Conservation (phyloP, 805 yeast genomes). For the Metschnikowia kunwiensis region DNA sequence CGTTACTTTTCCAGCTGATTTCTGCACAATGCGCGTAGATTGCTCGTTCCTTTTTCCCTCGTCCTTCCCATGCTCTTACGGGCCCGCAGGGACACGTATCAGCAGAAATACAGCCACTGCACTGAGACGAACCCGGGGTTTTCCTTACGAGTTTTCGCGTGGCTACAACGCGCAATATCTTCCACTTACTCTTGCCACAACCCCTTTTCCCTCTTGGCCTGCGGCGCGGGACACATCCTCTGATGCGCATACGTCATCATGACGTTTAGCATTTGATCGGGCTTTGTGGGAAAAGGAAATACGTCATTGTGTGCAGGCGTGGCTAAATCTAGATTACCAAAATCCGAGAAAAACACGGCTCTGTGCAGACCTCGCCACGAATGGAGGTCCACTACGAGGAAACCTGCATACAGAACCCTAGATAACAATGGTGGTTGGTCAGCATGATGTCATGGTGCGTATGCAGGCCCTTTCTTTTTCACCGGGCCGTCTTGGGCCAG, state of each 20-base stretch:
- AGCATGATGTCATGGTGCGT: constrained; percentile 7
- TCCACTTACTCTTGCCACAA: no score
- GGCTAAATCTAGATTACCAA: constrained; percentile 9
- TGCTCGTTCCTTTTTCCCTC: constrained; percentile 8
- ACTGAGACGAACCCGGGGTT: no score
- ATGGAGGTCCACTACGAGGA: constrained; percentile 5
- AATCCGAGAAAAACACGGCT: constrained; percentile 1
- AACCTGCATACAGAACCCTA: neutral
- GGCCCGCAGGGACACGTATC: neutral
- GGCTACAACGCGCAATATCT: no score
- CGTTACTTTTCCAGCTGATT: constrained; percentile 3
- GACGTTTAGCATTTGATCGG: constrained; percentile 3
- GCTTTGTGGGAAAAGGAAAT: neutral
- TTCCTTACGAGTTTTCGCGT: no score
- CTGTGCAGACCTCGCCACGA: constrained; percentile 5
- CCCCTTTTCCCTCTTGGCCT: no score
- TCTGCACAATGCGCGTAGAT: constrained; percentile 5
- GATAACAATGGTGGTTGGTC: neutral
- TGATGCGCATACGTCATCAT: constrained; percentile 11
- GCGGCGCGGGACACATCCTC: no score
- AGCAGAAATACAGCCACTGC: no score
- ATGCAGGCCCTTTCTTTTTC: constrained; percentile 1
- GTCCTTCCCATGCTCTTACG: constrained; percentile 5
- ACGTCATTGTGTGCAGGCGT: constrained; percentile 6
- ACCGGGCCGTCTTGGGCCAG: constrained; percentile 1